Conservation (phyloP, 179 eudicot genomes). For the Beta lomatogona region DNA sequence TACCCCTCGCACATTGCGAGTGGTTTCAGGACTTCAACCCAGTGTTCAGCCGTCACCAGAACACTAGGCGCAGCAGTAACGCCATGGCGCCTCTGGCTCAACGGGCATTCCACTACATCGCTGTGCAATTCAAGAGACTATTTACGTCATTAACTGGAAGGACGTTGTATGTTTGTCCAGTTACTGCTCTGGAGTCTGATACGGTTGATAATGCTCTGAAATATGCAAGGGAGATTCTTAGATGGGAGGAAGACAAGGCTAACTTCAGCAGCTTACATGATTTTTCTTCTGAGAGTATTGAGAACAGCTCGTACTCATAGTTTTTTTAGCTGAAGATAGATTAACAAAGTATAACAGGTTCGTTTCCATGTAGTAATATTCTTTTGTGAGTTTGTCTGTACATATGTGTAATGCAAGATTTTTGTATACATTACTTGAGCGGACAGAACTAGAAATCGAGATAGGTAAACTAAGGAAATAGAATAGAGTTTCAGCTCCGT, state of each 20-base stretch:
- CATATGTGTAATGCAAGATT: not conserved
- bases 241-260: constrained; percentile 61
- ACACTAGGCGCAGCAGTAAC: constrained; percentile 21
- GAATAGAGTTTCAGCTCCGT: not conserved
- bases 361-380: not conserved
- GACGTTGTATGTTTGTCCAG: constrained; percentile 60
- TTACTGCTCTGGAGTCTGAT: constrained; percentile 47
- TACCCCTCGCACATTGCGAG: constrained; percentile 51
- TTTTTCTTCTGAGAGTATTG: constrained; percentile 39
- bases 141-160: constrained; percentile 50
- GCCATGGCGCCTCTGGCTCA: constrained; percentile 41
- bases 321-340: not conserved
- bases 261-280: constrained; percentile 32
- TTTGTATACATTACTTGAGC: not conserved
- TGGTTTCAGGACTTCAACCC: constrained; percentile 71
- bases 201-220: constrained; percentile 56
- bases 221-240: constrained; percentile 62
- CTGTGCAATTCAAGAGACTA: constrained; percentile 55
- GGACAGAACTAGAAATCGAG: not conserved
- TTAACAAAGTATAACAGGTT: not conserved
- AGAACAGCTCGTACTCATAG: constrained; percentile 26
- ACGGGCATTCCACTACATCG: constrained; percentile 61
- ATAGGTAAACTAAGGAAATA: not conserved
- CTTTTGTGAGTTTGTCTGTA: not conserved
- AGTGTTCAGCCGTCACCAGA: constrained; percentile 43